Evolutionary conservation across 441 rosid species (phyloP).

Genomic region (Syzygium malaccense): DNA sequence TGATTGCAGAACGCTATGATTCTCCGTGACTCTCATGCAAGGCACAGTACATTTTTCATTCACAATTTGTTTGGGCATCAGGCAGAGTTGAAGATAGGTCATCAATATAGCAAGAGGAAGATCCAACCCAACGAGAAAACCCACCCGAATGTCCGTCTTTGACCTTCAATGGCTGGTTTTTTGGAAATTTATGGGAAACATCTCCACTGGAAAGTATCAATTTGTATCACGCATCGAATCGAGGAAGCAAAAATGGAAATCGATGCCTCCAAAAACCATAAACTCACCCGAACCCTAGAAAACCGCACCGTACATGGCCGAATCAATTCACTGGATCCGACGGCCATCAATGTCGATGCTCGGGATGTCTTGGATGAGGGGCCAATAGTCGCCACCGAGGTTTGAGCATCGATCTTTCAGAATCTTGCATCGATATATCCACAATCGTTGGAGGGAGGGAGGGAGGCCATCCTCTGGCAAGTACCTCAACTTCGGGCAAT

Average conservation of each 20-base stretch:
- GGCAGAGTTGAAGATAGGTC: too few species aligned
- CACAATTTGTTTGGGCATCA: too few species aligned
- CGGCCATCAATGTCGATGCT: fast-evolving
- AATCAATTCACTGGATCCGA: background rate
- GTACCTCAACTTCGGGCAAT: background rate
- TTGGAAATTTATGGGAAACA: too few species aligned
- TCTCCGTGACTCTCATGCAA: background rate
- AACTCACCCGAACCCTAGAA: background rate
- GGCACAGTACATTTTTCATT: background rate
- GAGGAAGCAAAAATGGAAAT: background rate
- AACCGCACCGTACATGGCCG: too few species aligned
- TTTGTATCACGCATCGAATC: background rate
- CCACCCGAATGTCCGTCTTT: too few species aligned
- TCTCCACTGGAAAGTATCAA: background rate
- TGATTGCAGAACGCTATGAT: background rate
- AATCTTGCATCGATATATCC: fast-evolving
- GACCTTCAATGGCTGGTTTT: too few species aligned
- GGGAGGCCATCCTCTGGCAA: background rate
- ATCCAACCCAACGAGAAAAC: too few species aligned
- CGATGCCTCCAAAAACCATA: background rate
- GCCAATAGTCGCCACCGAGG: background rate
- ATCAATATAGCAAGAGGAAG: too few species aligned
- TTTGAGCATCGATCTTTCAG: background rate
- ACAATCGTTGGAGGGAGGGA: fast-evolving
- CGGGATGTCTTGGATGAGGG: background rate